phyloP scores from a whole-genome alignment of 768 basidiomycete genomes.

The Jaapia argillacea region DNA sequence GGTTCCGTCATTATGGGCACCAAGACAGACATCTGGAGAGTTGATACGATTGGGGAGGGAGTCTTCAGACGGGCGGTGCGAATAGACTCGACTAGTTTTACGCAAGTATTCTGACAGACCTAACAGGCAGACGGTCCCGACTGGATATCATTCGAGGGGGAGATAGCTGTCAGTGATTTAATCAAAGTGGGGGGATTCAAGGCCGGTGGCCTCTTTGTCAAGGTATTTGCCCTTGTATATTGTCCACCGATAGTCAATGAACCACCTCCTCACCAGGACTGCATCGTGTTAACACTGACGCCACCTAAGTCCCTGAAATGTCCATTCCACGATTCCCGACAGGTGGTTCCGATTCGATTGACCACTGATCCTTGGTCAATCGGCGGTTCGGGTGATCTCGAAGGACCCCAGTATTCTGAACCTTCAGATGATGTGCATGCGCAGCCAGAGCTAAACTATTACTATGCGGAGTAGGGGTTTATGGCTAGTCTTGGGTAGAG shows the following conservation, averaged over 20 bases:
- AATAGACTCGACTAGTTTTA: not conserved
- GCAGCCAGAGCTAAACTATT: not conserved
- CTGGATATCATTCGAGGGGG: slow-evolving; percentile 53
- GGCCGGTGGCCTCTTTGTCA: slow-evolving; percentile 53
- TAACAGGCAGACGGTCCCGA: slow-evolving; percentile 51
- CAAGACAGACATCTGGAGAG: slow-evolving; percentile 66
- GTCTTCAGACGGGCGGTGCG: slow-evolving; percentile 42
- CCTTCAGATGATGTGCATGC: not conserved
- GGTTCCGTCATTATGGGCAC: slow-evolving; percentile 33
- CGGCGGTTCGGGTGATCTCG: not conserved
- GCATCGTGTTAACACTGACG: slow-evolving; percentile 46
- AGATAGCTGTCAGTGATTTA: slow-evolving; percentile 39
- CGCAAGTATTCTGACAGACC: not conserved
- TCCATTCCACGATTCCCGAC: slow-evolving; percentile 49
- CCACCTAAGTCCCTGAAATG: slow-evolving; percentile 47
- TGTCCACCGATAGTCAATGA: slow-evolving; percentile 1
- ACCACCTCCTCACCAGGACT: slow-evolving; percentile 38
- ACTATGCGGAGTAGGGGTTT: too few species aligned
- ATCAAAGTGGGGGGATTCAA: slow-evolving; percentile 54
- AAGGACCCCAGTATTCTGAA: not conserved
- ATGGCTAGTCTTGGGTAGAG: too few species aligned
- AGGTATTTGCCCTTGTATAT: slow-evolving; percentile 27
- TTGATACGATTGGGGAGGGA: slow-evolving; percentile 57
- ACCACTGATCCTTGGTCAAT: slow-evolving; percentile 50
- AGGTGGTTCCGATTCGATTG: slow-evolving; percentile 52